phyloP scores from a whole-genome alignment of 768 basidiomycete species.

The Tubosaeta sp. region DNA sequence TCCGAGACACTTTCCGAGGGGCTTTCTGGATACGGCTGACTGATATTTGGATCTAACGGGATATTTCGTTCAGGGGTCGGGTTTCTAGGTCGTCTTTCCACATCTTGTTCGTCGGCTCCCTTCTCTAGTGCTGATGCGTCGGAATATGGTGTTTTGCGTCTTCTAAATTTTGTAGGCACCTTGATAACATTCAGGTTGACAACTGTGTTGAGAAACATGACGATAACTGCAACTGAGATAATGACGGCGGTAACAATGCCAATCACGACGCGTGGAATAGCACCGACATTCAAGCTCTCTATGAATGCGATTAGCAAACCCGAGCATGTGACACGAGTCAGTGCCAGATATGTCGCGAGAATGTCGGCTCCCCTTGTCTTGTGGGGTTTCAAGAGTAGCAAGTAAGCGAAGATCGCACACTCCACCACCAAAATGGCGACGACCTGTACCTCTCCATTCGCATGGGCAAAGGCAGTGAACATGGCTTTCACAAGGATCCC shows the following conservation, averaged over 20 bases:
- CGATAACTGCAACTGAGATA: conserved; percentile 63
- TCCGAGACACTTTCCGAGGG: conserved; percentile 21
- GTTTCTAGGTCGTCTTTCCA: conserved; percentile 40
- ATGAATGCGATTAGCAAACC: conserved; percentile 77
- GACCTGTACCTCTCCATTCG: conserved; percentile 64
- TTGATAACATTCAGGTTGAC: conserved; percentile 43
- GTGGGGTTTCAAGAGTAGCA: conserved; percentile 58
- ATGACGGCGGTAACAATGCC: conserved; percentile 72
- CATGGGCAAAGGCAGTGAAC: conserved; percentile 64
- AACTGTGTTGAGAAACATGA: conserved; percentile 64
- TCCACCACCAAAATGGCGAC: conserved; percentile 66
- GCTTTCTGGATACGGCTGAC: conserved; percentile 43
- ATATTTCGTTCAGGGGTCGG: conserved; percentile 49
- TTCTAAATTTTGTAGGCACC: conserved; percentile 16
- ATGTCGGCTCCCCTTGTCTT: conserved; percentile 67
- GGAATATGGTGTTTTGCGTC: conserved; percentile 6
- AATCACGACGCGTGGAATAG: conserved; percentile 80
- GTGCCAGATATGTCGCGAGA: conserved; percentile 60
- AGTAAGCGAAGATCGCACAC: conserved; percentile 46
- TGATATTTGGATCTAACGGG: conserved; percentile 37
- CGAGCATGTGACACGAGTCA: conserved; percentile 65
- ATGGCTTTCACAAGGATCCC: conserved; percentile 64
- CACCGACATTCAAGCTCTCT: conserved; percentile 52
- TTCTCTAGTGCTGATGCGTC: conserved; percentile 28
- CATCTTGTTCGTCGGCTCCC: conserved; percentile 18